Conservation (phyloP, 2,329 filamentous ascomycete genomes). For the Orbilia javanica region DNA sequence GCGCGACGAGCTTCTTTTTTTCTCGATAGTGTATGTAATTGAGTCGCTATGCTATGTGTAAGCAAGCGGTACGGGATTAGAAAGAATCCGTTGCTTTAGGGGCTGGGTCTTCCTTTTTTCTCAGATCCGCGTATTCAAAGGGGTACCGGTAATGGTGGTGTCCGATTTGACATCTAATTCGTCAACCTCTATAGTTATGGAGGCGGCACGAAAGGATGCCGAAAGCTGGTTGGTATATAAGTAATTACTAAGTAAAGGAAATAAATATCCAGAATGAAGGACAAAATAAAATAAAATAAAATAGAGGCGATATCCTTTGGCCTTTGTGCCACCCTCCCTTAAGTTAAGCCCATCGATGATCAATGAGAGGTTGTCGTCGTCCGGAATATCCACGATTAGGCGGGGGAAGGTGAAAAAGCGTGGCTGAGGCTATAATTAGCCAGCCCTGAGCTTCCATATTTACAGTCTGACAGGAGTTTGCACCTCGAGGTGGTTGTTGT, state of each 20-base stretch:
- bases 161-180: slow-evolving; percentile 2
- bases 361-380: slow-evolving; percentile 17
- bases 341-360: background rate
- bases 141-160: background rate
- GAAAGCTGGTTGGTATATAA: slow-evolving; percentile 6
- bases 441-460: slow-evolving; percentile 14
- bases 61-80: slow-evolving; percentile 11
- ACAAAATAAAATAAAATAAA: too few species aligned
- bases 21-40: background rate
- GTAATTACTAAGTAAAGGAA: too few species aligned
- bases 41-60: slow-evolving; percentile 8
- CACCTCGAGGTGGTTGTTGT: too few species aligned
- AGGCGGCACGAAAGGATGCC: background rate
- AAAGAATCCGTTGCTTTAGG: background rate
- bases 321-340: background rate
- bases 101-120: slow-evolving; percentile 1
- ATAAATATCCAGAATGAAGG: too few species aligned
- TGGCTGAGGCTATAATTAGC: slow-evolving; percentile 29
- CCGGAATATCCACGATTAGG: slow-evolving; percentile 9
- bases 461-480: background rate
- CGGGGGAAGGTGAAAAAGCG: slow-evolving; percentile 6
- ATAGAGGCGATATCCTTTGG: background rate
- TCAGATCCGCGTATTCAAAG: slow-evolving; percentile 16
- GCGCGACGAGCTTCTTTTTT: background rate
- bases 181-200: background rate